A percentile compares a stretch with the other conserved stretches of the same genome.
These are phyloP conservation scores for Aspergillus affinis DNA, from an alignment of 495 filamentous ascomycete species.

Conservation along the genomic window DNA sequence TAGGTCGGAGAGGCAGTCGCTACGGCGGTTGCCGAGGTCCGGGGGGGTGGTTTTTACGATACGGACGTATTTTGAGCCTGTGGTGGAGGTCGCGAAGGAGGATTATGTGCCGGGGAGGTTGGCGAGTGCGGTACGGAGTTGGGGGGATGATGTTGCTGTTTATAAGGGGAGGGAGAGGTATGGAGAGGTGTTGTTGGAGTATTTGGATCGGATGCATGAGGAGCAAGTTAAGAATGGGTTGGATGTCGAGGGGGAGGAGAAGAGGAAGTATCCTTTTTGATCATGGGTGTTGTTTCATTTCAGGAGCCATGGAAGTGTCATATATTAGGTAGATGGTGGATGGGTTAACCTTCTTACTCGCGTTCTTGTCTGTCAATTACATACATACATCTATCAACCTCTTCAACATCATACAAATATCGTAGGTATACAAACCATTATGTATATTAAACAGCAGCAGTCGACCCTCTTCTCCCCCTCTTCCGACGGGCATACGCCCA, in stretches of 20 bases:
- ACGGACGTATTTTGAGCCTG: slow-evolving; percentile 73
- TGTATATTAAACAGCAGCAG: not conserved
- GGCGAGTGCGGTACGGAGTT: slow-evolving; percentile 74
- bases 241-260: slow-evolving; percentile 59
- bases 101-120: slow-evolving; percentile 69
- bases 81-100: slow-evolving; percentile 65
- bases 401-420: not conserved
- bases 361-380: not conserved
- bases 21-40: slow-evolving; percentile 68
- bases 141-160: slow-evolving; percentile 78
- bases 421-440: slow-evolving; percentile 1
- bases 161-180: slow-evolving; percentile 87
- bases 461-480: slow-evolving; percentile 13
- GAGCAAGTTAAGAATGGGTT: slow-evolving; percentile 71
- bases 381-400: not conserved
- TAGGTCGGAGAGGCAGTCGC: slow-evolving; percentile 74
- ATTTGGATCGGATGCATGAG: slow-evolving; percentile 74
- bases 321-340: not conserved
- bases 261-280: slow-evolving; percentile 51
- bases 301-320: no score
- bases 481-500: slow-evolving; percentile 39
- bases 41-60: slow-evolving; percentile 83
- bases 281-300: not conserved
- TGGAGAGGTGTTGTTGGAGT: slow-evolving; percentile 77
- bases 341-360: not conserved